Base-by-base conservation (phyloP, 352 stramenopile genomes). In the Globisporangium canariense region DNA sequence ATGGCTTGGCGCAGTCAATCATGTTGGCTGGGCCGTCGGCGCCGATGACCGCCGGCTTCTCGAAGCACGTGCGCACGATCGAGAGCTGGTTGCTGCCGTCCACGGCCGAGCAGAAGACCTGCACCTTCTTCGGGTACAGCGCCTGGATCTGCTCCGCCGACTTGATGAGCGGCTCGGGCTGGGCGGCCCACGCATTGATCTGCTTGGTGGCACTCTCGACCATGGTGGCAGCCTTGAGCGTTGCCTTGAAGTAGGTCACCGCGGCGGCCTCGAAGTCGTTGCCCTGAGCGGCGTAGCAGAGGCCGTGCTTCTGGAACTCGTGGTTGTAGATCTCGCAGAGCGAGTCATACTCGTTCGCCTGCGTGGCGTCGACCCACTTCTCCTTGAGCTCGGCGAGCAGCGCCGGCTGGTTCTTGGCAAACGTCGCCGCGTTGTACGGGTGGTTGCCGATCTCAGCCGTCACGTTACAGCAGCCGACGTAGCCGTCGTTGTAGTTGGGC, bases 241-340 rank as follows among this genome's bases (percentile, higher is more conserved):
- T 65, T n/a, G 64, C 64, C 22, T 61, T 36, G 58, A 69, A 69
- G 64, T 69, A 69, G 6, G 64, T 57, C 8, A 65, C 64, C 2
- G 64, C 64, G 2, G 64, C 64, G 5, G 28, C 41, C 47, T 69
- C 64, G 22, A 52, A 69, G 58, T 69, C 50, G 18, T 22, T 49
- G 18, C 64, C 64, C 28, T 62, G 43, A 8, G 85, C 81, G 32
- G 74, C 77, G 68, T 88, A 94, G 79, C 86, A 94, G 43, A 92
- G 67, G 30, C 86, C 83, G 65, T 94, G 86, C 71, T 94, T 94
- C 72, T 94, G 86, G 73, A 94, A 93, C 74, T 93, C 83, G 70
- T 94, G 83, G 73, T 94, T 89, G 81, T 93, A 94, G 41, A 91
- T 76, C 58, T 91, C 81, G 51, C 86, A 94, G 47, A 90, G 67